phyloP scores from a whole-genome alignment of 352 stramenopile species.

The Pythium periplocum region DNA sequence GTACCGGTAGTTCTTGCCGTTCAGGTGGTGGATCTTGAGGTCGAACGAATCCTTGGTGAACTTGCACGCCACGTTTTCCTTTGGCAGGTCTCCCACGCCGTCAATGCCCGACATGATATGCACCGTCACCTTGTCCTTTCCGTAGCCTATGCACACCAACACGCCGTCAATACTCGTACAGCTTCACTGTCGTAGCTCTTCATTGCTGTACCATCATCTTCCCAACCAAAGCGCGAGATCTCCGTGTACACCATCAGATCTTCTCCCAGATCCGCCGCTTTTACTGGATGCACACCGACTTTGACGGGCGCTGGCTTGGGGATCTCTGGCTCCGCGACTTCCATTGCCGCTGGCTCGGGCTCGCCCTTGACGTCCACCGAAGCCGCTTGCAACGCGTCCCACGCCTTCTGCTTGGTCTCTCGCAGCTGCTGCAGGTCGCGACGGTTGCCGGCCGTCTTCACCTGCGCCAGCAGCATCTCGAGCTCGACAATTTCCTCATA shows the following conservation, averaged over 20 bases:
- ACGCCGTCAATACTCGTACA: background rate
- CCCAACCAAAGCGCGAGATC: constrained; percentile 83
- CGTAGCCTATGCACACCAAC: constrained; percentile 38
- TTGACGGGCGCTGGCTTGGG: constrained; percentile 22
- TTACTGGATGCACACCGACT: constrained; percentile 17
- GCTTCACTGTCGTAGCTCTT: background rate
- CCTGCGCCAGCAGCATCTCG: constrained; percentile 46
- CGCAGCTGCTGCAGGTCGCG: constrained; percentile 61
- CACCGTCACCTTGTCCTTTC: constrained; percentile 78
- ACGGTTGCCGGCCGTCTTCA: constrained; percentile 50
- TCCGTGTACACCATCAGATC: constrained; percentile 73
- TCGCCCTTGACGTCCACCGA: constrained; percentile 2
- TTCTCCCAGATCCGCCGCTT: constrained; percentile 10
- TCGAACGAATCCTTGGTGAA: constrained; percentile 83
- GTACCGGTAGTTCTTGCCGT: constrained; percentile 70
- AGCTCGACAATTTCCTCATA: constrained; percentile 62
- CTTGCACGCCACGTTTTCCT: constrained; percentile 64
- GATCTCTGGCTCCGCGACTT: constrained; percentile 9
- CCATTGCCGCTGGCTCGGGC: constrained; percentile 22
- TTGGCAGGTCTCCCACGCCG: constrained; percentile 63
- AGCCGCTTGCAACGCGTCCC: constrained; percentile 17
- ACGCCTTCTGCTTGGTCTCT: constrained; percentile 40
- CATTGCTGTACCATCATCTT: constrained; percentile 52
- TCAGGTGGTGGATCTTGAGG: constrained; percentile 73
- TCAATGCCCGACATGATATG: constrained; percentile 83